Conservation (phyloP, 345 rosid genomes). For the Rhodomyrtus tomentosa region DNA sequence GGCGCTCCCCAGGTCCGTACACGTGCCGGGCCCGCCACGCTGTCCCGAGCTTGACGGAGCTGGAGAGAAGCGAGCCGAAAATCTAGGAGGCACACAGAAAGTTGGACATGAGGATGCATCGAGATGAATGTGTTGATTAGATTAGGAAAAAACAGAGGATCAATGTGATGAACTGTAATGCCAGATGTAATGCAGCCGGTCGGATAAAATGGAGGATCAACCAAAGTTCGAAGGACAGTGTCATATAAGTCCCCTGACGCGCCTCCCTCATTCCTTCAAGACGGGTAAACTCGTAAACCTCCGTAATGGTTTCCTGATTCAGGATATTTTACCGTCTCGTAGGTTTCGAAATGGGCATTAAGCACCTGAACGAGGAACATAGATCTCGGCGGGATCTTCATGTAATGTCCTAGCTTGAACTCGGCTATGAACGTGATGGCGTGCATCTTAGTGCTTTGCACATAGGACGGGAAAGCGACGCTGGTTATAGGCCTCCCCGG, state of each 20-base stretch:
- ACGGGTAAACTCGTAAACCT: neutral
- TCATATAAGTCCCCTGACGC: neutral
- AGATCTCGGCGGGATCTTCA: slow-evolving; percentile 12
- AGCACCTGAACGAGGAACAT: slow-evolving; percentile 10
- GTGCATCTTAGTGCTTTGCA: slow-evolving; percentile 33
- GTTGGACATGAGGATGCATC: neutral
- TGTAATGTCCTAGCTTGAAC: slow-evolving; percentile 11
- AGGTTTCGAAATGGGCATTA: neutral
- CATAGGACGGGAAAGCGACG: slow-evolving; percentile 34
- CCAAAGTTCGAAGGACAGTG: neutral
- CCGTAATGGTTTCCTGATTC: neutral
- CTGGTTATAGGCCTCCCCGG: slow-evolving; percentile 22
- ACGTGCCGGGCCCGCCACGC: neutral
- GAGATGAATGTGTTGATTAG: neutral
- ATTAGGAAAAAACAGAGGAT: neutral
- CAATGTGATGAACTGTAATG: neutral
- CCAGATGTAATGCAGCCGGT: neutral
- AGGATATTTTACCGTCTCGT: neutral
- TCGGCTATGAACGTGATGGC: slow-evolving; percentile 21
- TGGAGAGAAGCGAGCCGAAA: neutral
- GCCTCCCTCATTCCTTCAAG: neutral
- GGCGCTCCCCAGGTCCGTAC: neutral
- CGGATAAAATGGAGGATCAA: neutral
- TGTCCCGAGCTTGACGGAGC: neutral
- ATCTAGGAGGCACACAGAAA: neutral